Evolutionary conservation across 805 yeast genomes (phyloP).

Genomic region (Lachancea dasiensis): DNA sequence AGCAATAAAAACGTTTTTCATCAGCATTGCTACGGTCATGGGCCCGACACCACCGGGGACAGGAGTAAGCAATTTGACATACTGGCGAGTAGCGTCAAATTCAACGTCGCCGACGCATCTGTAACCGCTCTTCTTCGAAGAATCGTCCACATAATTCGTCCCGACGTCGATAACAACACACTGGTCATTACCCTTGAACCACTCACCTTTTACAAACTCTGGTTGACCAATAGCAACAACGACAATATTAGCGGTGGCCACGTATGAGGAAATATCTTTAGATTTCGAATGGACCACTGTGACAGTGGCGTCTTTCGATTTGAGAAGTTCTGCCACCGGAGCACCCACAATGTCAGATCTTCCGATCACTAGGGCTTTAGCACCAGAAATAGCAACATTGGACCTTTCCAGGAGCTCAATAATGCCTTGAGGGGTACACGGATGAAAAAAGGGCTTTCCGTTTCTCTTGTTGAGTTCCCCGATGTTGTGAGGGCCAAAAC

Average conservation of each 20-base stretch:
- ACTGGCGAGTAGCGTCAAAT: conserved; percentile 42
- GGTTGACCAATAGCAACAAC: conserved; percentile 76
- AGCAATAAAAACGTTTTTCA: conserved; percentile 63
- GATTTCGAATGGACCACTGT: conserved; percentile 80
- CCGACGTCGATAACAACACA: conserved; percentile 79
- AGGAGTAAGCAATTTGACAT: conserved; percentile 57
- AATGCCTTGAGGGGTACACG: conserved; percentile 95
- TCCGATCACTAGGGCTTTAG: conserved; percentile 86
- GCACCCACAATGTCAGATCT: conserved; percentile 95
- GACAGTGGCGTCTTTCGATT: conserved; percentile 79
- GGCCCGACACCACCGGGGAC: conserved; percentile 94
- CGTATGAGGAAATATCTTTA: conserved; percentile 47
- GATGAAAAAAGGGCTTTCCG: conserved; percentile 76
- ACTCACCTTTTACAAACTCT: conserved; percentile 63
- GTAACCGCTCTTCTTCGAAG: conserved; percentile 60
- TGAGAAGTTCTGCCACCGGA: conserved; percentile 81
- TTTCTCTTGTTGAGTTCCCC: conserved; percentile 88
- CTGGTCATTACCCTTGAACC: conserved; percentile 41
- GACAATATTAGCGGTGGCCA: conserved; percentile 74
- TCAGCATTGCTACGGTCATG: conserved; percentile 81
- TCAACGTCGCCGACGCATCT: conserved; percentile 78
- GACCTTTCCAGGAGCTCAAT: conserved; percentile 71
- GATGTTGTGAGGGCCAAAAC: conserved; percentile 80
- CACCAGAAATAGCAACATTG: conserved; percentile 64
- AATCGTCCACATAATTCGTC: conserved; percentile 66